Conservation (phyloP, 306 rosid species). For the Cucurbita moschata region DNA sequence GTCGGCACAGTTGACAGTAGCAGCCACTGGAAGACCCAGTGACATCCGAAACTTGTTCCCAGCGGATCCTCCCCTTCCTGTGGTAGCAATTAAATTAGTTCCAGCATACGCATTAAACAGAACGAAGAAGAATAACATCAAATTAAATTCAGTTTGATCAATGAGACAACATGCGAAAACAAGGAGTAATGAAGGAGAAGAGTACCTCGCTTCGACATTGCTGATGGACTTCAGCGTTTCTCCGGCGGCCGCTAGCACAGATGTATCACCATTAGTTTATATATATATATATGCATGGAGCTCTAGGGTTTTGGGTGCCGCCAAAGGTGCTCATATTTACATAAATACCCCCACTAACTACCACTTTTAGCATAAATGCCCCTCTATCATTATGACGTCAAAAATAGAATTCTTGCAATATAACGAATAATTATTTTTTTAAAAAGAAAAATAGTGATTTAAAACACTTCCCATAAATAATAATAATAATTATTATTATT, state of each 20-base stretch:
- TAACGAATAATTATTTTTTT: no score
- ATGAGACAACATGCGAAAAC: background rate
- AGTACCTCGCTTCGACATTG: slow-evolving; percentile 7
- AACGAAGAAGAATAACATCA: background rate
- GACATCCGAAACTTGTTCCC: slow-evolving; percentile 95
- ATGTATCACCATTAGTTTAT: background rate
- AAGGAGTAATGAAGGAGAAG: background rate
- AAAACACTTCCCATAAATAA: no score
- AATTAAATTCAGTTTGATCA: background rate
- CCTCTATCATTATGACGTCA: background rate
- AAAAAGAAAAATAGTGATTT: no score
- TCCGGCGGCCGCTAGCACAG: background rate
- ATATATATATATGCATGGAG: background rate
- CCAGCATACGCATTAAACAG: background rate
- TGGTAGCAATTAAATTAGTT: background rate
- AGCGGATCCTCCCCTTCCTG: slow-evolving; percentile 83
- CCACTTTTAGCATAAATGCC: background rate
- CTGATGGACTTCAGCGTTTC: background rate
- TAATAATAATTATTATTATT: no score
- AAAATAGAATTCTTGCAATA: background rate
- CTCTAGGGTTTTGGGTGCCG: background rate
- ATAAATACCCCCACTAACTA: background rate
- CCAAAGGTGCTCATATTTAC: background rate
- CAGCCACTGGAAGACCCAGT: slow-evolving; percentile 94
- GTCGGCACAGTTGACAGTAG: slow-evolving; percentile 86